Conservation (phyloP, 768 basidiomycete species). For the Tremella yokohamensis region DNA sequence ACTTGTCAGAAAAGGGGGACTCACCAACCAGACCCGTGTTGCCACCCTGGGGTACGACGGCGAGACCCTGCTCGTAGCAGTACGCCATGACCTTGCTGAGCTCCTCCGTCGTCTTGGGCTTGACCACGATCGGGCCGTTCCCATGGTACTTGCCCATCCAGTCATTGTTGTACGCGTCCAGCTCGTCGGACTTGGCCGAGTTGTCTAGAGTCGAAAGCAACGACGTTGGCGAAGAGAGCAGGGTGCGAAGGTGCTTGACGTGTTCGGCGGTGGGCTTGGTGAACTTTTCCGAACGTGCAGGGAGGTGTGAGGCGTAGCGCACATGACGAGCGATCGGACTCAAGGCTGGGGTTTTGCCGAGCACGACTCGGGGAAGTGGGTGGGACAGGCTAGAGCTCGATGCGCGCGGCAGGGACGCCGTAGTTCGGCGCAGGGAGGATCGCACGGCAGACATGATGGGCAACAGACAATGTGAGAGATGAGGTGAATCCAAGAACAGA, state of each 20-base stretch:
- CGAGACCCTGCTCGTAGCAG: slow-evolving; percentile 75
- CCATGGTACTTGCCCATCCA: slow-evolving; percentile 97
- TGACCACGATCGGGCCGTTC: slow-evolving; percentile 75
- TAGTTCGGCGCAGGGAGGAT: not conserved
- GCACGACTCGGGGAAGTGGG: not conserved
- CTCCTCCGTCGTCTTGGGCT: slow-evolving; percentile 80
- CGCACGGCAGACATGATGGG: not conserved
- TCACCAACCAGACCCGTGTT: slow-evolving; percentile 93
- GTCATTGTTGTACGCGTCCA: slow-evolving; percentile 77
- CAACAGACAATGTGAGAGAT: not conserved
- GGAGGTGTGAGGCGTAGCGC: slow-evolving; percentile 41
- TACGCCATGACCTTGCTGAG: slow-evolving; percentile 83
- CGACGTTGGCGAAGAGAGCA: slow-evolving; percentile 47
- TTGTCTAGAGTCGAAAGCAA: slow-evolving; percentile 50
- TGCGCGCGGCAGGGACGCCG: not conserved
- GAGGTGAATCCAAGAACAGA: not conserved
- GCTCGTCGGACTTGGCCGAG: slow-evolving; percentile 55
- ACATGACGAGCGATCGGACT: not conserved
- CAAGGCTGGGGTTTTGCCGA: no score
- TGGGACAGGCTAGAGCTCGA: not conserved
- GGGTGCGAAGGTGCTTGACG: slow-evolving; percentile 43
- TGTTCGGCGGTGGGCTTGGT: slow-evolving; percentile 44
- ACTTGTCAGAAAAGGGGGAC: slow-evolving; percentile 24
- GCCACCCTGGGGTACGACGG: slow-evolving; percentile 95
- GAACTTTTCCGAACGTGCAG: slow-evolving; percentile 33